Evolutionary conservation across 192 early-diverging fungal species (phyloP).

Genomic region (Coemansia sp.): DNA sequence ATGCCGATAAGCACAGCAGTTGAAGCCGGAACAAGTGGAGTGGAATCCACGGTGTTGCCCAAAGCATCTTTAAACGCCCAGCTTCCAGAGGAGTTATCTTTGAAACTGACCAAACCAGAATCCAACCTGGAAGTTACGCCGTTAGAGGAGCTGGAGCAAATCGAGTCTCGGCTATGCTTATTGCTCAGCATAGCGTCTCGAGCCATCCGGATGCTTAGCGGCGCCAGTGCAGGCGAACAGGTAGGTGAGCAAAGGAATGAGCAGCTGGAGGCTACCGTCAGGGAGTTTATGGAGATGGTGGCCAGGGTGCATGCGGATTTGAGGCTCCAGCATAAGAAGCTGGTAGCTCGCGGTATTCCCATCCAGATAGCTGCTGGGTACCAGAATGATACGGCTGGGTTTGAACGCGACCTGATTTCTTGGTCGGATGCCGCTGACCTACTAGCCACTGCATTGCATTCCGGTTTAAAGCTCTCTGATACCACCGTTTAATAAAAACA

Average conservation of each 20-base stretch:
- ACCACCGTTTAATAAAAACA: neutral
- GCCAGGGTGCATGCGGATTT: conserved; percentile 36
- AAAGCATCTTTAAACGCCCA: neutral
- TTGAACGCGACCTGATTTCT: conserved; percentile 33
- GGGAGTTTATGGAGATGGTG: conserved; percentile 34
- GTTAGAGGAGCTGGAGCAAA: conserved; percentile 32
- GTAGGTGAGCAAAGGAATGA: neutral
- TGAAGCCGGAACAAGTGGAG: conserved; percentile 22
- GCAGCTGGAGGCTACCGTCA: conserved; percentile 19
- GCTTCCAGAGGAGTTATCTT: no score
- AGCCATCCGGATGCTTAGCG: conserved; percentile 33
- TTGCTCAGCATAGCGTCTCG: conserved; percentile 32
- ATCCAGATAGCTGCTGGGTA: conserved; percentile 18
- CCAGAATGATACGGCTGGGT: conserved; percentile 29
- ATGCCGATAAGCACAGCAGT: neutral
- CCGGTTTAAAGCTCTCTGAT: conserved; percentile 13
- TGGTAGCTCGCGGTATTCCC: conserved; percentile 27
- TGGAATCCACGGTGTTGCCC: conserved; percentile 26
- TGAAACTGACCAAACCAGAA: conserved; percentile 9
- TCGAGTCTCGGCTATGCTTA: conserved; percentile 34
- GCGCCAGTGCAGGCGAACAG: conserved; percentile 1
- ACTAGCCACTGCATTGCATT: conserved; percentile 19
- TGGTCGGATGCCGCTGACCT: conserved; percentile 42
- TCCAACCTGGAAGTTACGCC: conserved; percentile 4
- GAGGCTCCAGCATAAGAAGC: conserved; percentile 20